Conservation (phyloP, 108 stramenopile genomes). For the Bacterosira constricta region DNA sequence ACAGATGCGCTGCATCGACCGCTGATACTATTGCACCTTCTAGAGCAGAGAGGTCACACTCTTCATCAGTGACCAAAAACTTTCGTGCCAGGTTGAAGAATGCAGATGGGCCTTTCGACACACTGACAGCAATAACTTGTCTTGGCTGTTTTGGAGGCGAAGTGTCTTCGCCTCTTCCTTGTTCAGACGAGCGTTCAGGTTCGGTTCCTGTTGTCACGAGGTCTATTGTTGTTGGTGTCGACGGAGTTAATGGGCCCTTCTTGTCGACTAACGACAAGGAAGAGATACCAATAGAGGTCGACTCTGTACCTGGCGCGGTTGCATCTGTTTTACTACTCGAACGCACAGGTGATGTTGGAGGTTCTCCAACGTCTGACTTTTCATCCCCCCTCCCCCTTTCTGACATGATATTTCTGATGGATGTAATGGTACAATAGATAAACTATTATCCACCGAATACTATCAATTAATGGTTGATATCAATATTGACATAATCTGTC, state of each 20-base stretch:
- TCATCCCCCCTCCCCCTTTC: constrained; percentile 26
- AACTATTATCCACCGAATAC: neutral
- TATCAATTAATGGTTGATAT: neutral
- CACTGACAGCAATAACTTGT: constrained; percentile 88
- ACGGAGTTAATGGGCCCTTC: constrained; percentile 6
- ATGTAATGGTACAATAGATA: neutral
- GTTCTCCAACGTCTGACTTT: constrained; percentile 1
- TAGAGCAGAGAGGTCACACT: constrained; percentile 80
- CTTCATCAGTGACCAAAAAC: constrained; percentile 83
- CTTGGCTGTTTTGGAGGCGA: constrained; percentile 26
- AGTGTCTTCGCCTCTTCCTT: constrained; percentile 16
- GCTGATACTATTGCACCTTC: constrained; percentile 89
- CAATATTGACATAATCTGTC: neutral
- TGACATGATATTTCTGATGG: constrained; percentile 15
- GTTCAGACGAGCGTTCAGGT: constrained; percentile 28
- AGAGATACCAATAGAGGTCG: constrained; percentile 4
- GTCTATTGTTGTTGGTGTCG: constrained; percentile 27
- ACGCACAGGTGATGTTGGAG: constrained; percentile 10
- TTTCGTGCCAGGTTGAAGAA: constrained; percentile 85
- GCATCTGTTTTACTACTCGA: constrained; percentile 8
- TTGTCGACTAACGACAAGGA: constrained; percentile 12
- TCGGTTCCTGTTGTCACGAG: constrained; percentile 26
- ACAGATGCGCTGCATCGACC: constrained; percentile 84
- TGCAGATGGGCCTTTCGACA: constrained; percentile 79
- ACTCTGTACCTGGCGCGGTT: neutral